Conservation (phyloP, 176 grass and related monocot species). For the Phyllostachys edulis region DNA sequence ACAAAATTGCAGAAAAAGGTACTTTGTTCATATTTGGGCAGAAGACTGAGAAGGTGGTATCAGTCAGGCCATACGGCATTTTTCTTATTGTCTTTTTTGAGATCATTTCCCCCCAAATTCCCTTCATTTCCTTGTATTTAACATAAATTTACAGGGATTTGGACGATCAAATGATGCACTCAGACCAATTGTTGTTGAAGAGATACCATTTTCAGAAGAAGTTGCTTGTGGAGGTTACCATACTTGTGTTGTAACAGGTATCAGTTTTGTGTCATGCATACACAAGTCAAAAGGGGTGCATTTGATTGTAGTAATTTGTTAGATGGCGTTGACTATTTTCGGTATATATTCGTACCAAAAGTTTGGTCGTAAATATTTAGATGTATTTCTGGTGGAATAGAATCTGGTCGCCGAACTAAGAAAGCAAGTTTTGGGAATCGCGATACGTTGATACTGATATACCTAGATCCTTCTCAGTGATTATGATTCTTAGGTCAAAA, state of each 20-base stretch:
- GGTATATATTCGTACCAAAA: slow-evolving; percentile 8
- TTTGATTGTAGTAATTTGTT: neutral
- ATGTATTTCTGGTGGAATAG: slow-evolving; percentile 5
- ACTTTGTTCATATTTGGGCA: slow-evolving; percentile 82
- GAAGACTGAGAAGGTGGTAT: slow-evolving; percentile 76
- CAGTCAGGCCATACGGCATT: slow-evolving; percentile 14
- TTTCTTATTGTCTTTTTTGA: slow-evolving; percentile 3
- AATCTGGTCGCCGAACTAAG: neutral
- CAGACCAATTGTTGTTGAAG: slow-evolving; percentile 62
- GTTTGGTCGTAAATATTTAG: neutral
- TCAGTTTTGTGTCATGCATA: neutral
- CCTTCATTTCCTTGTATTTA: slow-evolving; percentile 32
- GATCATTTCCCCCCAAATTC: neutral
- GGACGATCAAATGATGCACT: slow-evolving; percentile 64
- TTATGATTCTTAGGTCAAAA: neutral
- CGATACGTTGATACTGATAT: neutral
- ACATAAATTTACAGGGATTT: slow-evolving; percentile 58
- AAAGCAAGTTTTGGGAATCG: neutral
- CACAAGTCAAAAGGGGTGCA: neutral
- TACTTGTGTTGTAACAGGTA: slow-evolving; percentile 87
- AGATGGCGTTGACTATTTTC: neutral
- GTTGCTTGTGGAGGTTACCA: slow-evolving; percentile 98
- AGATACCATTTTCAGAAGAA: slow-evolving; percentile 67
- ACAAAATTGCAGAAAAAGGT: slow-evolving; percentile 72
- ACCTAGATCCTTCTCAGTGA: neutral